Conservation (phyloP, 352 stramenopile genomes). For the Phytopythium montanum region DNA sequence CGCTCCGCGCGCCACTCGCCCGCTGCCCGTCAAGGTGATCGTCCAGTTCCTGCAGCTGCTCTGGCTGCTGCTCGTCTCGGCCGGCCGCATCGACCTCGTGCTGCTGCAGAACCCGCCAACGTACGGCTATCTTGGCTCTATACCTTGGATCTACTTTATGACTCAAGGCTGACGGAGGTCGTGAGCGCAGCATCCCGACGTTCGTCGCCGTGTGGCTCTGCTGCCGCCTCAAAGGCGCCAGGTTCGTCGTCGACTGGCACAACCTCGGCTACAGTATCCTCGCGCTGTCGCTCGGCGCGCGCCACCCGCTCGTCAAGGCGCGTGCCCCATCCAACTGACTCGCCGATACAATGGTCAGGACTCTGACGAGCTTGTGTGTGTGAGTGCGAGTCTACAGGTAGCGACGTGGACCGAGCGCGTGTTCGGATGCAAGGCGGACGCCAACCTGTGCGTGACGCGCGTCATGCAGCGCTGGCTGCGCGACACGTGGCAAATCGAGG, state of each 20-base stretch:
- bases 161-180: slow-evolving; percentile 13
- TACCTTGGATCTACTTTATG: not conserved
- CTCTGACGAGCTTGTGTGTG: not conserved
- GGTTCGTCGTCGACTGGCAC: slow-evolving; percentile 99
- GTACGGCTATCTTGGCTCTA: slow-evolving; percentile 19
- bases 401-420: slow-evolving; percentile 80
- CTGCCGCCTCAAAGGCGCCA: slow-evolving; percentile 68
- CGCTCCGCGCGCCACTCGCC: slow-evolving; percentile 48
- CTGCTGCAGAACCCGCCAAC: slow-evolving; percentile 98
- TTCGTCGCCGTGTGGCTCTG: slow-evolving; percentile 90
- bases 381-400: slow-evolving; percentile 28
- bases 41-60: slow-evolving; percentile 77
- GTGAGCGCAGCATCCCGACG: slow-evolving; percentile 86
- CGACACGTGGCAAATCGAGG: slow-evolving; percentile 88
- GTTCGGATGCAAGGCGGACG: slow-evolving; percentile 90
- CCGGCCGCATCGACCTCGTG: slow-evolving; percentile 87
- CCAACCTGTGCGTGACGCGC: slow-evolving; percentile 96
- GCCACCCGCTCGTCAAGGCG: slow-evolving; percentile 74
- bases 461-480: slow-evolving; percentile 95
- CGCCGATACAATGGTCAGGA: not conserved
- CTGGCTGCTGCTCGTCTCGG: slow-evolving; percentile 64
- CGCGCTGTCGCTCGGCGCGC: slow-evolving; percentile 53
- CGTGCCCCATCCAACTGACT: not conserved
- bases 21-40: slow-evolving; percentile 82
- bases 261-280: slow-evolving; percentile 99